Base-by-base conservation (phyloP, 2,329 filamentous ascomycete genomes). In the Xylariales sp. region DNA sequence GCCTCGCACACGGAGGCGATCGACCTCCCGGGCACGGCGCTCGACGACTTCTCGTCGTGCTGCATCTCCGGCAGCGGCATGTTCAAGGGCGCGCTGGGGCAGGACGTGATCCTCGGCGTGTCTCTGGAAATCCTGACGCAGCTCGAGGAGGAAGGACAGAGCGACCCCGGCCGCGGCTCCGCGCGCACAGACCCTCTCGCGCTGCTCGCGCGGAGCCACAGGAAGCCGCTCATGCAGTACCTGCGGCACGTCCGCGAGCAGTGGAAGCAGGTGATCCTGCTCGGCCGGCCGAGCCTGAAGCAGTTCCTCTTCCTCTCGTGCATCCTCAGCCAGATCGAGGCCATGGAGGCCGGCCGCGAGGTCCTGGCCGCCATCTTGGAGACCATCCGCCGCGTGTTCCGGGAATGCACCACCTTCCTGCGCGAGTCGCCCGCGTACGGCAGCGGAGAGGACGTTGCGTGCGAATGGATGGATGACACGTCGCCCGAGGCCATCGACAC, bases 281-380 rank as follows among this genome's bases (percentile, higher is more conserved):
- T 74, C 1, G 73, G 73, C 5, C 64, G 73, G 3, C 72, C 70
- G 12, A 75, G 73, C 14, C 58, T 70, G 5, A 75, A 74, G 62
- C 69, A 71, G 52, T 73, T 73, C 49, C 60, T 74, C n/a, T 70
- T 74, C 34, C 50, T 72, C 23, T 70, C 72, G n/a, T 69, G 59
- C n/a, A 67, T 73, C 5, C 60, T 75, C n/a, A 50, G 49, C 14
- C 69, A 74, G 6, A 71, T 74, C 39, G 63, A 67, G 14, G 68
- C 69, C 1, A 52, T 69, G 23, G 71, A 74, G 56, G 6, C 45
- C 0, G 64, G 67, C 0, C 39, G 48, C 12, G 66, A 69, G 12
- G 32, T 52, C 9, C 67, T 60, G 28, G n/a, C 53, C 2, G 48
- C 52, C 14, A 41, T 69, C 9, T 36, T 66, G 2, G 62, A 71